Evolutionary conservation across 2,329 filamentous ascomycete species (phyloP), one percentile per base, ranked within the genome.

Genomic region (Sporothrix luriei): DNA sequence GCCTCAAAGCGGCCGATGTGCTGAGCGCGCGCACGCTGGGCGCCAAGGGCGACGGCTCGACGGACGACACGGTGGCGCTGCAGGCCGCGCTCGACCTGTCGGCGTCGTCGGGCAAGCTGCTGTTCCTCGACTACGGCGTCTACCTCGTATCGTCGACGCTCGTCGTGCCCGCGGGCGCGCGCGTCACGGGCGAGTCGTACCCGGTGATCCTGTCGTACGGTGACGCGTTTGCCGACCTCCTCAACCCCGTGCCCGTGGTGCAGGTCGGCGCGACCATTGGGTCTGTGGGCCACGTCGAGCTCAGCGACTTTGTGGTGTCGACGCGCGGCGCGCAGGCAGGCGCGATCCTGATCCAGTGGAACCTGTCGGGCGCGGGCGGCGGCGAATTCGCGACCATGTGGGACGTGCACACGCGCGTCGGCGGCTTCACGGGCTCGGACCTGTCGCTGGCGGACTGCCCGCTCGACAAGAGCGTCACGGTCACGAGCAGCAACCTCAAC

Each of bases 341-440:
- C 68, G 88, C 87, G 6, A 87, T 92, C 71, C 81, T 92, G 73
- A 84, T 93, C 75, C 84, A 93, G 76, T 93, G 90, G 90, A 92
- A 92, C 76, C 80, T 91, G 21, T 83, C 82, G 65, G 82, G 61
- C 29, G 82, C 82, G n/a, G 75, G 79, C 72, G 78, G 70, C 68
- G 83, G 84, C 73, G 88, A 57, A 9, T 51, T 64, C 0, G 66
- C 69, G 0, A 70, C 67, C 19, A 57, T 74, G 55, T 74, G 73
- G 73, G 73, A 94, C 76, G 85, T 87, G 13, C 91, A 94, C 78
- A 84, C 91, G 78, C 88, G 91, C 73, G 84, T 94, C 70, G 91
- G 90, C 73, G 91, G 91, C 19, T 86, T 85, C 38, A 84, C 84
- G 2, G 90, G 90, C 59, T 90, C 89, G n/a, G 79, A 88, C 65